These are phyloP conservation scores for Penicillium glabrum DNA, from an alignment of 2,329 filamentous ascomycete species.

Conservation along the genomic window DNA sequence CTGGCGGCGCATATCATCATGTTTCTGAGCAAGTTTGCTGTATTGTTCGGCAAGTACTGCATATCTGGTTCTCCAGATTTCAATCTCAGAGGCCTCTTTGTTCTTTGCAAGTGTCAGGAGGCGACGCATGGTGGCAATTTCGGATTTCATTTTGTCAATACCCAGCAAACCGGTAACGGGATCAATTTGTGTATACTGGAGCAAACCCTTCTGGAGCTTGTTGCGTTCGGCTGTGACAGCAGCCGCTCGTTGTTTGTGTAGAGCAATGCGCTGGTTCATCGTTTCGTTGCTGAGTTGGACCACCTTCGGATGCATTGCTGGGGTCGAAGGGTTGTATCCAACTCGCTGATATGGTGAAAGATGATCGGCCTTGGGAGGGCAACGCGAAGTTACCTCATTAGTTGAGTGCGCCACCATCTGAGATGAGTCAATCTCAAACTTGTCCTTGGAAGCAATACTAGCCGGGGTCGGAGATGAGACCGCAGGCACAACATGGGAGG, in stretches of 20 bases:
- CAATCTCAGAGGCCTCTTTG: constrained; percentile 27
- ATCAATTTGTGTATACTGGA: constrained; percentile 25
- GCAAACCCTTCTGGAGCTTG: constrained; percentile 26
- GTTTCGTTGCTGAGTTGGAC: constrained; percentile 25
- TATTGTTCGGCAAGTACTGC: not conserved
- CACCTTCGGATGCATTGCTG: constrained; percentile 21
- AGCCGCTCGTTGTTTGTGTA: constrained; percentile 22
- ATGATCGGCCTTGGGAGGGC: not conserved
- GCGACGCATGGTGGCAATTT: constrained; percentile 23
- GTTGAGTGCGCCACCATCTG: not conserved
- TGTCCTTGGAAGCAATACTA: not conserved
- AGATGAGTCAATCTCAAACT: not conserved
- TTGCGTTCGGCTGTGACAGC: constrained; percentile 30
- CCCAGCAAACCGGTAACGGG: constrained; percentile 26
- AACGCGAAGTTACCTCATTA: not conserved
- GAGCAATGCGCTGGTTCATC: constrained; percentile 21
- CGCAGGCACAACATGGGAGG: not conserved
- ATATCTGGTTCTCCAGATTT: constrained; percentile 23
- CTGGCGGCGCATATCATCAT: too few species aligned
- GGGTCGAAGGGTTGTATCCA: constrained; percentile 32
- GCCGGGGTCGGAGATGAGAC: not conserved
- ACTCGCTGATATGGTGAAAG: constrained; percentile 33
- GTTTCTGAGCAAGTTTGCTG: not conserved
- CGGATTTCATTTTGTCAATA: constrained; percentile 8
- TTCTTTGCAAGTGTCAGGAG: constrained; percentile 24